Evolutionary conservation across 2,329 filamentous ascomycete species (phyloP).

Genomic region (Fusarium floridanum): DNA sequence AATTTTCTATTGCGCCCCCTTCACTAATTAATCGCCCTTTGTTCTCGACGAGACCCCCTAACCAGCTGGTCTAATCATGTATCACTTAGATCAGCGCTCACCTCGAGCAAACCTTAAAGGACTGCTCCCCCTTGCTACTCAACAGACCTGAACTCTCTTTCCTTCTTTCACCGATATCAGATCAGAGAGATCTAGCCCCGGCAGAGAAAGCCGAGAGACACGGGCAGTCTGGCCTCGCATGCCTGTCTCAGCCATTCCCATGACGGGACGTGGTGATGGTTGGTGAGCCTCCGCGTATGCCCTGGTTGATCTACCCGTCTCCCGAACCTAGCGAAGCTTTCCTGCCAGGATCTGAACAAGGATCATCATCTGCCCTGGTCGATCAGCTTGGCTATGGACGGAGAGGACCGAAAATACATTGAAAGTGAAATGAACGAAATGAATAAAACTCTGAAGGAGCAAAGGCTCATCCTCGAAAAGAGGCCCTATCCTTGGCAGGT

Average conservation of each 20-base stretch:
- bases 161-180: constrained; percentile 9
- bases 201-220: constrained; percentile 1
- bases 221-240: constrained; percentile 5
- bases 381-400: not conserved
- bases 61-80: constrained; percentile 18
- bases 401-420: not conserved
- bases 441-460: not conserved
- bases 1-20: not conserved
- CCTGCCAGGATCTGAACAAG: constrained; percentile 18
- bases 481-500: not conserved
- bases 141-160: constrained; percentile 19
- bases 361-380: constrained; percentile 14
- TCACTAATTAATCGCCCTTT: constrained; percentile 4
- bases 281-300: constrained; percentile 9
- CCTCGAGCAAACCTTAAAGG: constrained; percentile 9
- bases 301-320: constrained; percentile 38
- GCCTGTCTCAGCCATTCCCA: constrained; percentile 23
- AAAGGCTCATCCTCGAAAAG: not conserved
- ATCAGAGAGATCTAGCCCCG: constrained; percentile 7
- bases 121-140: constrained; percentile 17
- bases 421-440: not conserved
- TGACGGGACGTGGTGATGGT: constrained; percentile 14
- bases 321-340: constrained; percentile 23
- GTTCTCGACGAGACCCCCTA: constrained; percentile 5
- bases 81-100: constrained; percentile 7